These are phyloP conservation scores for Penicillium tannophilum DNA, from an alignment of 495 filamentous ascomycete species.

Conservation along the genomic window DNA sequence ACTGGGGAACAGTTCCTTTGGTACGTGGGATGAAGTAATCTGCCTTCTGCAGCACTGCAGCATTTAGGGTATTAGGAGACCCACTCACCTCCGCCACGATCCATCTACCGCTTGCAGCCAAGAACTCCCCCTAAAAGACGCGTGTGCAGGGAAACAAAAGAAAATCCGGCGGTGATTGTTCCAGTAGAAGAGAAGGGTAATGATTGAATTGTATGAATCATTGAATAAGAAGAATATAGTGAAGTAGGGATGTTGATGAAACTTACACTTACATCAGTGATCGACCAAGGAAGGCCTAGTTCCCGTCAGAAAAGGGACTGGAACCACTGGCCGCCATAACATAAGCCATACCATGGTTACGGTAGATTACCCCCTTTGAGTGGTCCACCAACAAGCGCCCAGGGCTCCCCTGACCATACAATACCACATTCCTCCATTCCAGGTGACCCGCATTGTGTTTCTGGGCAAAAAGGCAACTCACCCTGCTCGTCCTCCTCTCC, in stretches of 20 bases:
- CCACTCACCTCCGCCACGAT: conserved; percentile 25
- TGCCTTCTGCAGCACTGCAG: conserved; percentile 14
- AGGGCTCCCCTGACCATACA: conserved; percentile 5
- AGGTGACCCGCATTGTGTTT: conserved; percentile 12
- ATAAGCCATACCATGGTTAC: not conserved
- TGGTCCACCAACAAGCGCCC: not conserved
- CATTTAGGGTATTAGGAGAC: conserved; percentile 12
- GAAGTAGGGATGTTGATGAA: not conserved
- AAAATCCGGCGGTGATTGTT: not conserved
- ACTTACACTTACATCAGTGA: not conserved
- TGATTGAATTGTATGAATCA: not conserved
- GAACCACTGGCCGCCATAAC: not conserved
- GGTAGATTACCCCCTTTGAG: not conserved
- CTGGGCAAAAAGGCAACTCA: conserved; percentile 1
- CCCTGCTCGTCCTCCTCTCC: conserved; percentile 6
- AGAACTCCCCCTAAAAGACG: conserved; percentile 24
- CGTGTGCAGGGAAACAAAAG: conserved; percentile 22
- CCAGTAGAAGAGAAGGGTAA: not conserved
- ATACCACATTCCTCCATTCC: conserved; percentile 12
- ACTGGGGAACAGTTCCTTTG: conserved; percentile 23
- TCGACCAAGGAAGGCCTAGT: conserved; percentile 3
- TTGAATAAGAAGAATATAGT: not conserved
- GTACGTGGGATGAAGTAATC: conserved; percentile 17
- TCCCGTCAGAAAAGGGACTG: conserved; percentile 3
- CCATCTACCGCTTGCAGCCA: conserved; percentile 38